Conservation (phyloP, 2,329 filamentous ascomycete genomes). For the Xylariaceae sp. region DNA sequence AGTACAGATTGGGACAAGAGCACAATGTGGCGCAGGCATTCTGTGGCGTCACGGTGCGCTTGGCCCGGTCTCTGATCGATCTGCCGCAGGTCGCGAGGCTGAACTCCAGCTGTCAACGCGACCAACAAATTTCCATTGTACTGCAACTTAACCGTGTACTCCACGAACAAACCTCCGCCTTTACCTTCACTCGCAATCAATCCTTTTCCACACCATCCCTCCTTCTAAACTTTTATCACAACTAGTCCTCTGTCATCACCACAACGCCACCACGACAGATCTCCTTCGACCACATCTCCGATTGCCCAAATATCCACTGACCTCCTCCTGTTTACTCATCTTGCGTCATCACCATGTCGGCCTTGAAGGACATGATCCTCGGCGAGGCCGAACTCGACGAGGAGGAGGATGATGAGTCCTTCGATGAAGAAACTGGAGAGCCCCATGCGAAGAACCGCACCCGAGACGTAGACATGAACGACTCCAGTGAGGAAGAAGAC, state of each 20-base stretch:
- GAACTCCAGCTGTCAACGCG: neutral
- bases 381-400: slow-evolving; percentile 80
- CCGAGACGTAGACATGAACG: slow-evolving; percentile 55
- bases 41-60: neutral
- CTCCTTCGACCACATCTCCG: neutral
- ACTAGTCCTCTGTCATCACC: too few species aligned
- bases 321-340: neutral
- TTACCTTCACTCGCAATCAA: too few species aligned
- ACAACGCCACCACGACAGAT: too few species aligned
- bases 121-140: neutral
- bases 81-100: neutral
- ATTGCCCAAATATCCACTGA: neutral
- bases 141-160: neutral
- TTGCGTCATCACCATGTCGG: slow-evolving; percentile 52
- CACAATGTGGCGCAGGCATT: neutral
- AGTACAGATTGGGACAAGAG: neutral
- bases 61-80: neutral
- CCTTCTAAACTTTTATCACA: neutral
- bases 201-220: neutral
- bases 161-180: too few species aligned
- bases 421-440: slow-evolving; percentile 69
- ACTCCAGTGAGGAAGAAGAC: slow-evolving; percentile 89
- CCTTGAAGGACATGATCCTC: slow-evolving; percentile 73
- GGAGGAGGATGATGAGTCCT: slow-evolving; percentile 79
- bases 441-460: slow-evolving; percentile 41